Base-by-base conservation (phyloP, 2,329 filamentous ascomycete species). In the Clarireedia homoeocarpa region DNA sequence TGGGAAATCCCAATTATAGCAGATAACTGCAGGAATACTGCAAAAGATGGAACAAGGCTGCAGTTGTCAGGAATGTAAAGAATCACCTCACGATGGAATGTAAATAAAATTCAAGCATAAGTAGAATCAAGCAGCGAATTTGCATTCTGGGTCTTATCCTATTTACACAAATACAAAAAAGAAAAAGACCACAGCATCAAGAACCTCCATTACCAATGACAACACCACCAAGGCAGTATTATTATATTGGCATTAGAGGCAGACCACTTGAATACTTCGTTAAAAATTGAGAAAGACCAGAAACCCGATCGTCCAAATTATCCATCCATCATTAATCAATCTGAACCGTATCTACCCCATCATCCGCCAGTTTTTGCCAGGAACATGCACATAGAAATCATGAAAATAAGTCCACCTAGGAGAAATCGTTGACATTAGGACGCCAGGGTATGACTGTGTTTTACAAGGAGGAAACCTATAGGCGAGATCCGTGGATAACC, bases 401-500 rank as follows among this genome's bases (percentile, higher is more conserved):
- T 56, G 48, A 47, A 47, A 56, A 54, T 12, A 40, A 24, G 17
- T 38, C 53, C 53, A 40, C 48, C 46, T 15, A 23, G 45, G 27
- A 51, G 42, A 27, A 48, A 23, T 46, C 23, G 53, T 50, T 44
- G 40, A 30, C 54, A 45, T 26, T 53, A 24, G 20, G 40, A 56
- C 48, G 49, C 48, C 49, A 53, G 52, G 40, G 39, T 46, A 48
- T 48, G 40, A 40, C 9, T 10, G 23, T 26, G 20, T 46, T 52
- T 44, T 51, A 56, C 42, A 48, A 15, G 40, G 47, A 46, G 45
- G 39, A 9, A 30, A 42, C 51, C 53, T 66, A 86, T 73, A 86
- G 75, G 69, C 80, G 80, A 64, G 82, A 84, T 71, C 82, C 83
- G 78, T 99, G 94, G 72, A 97, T 88, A 71, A 95, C 88, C 88